phyloP scores from a whole-genome alignment of 495 filamentous ascomycete species.

The Hypomontagnella submonticulosa region DNA sequence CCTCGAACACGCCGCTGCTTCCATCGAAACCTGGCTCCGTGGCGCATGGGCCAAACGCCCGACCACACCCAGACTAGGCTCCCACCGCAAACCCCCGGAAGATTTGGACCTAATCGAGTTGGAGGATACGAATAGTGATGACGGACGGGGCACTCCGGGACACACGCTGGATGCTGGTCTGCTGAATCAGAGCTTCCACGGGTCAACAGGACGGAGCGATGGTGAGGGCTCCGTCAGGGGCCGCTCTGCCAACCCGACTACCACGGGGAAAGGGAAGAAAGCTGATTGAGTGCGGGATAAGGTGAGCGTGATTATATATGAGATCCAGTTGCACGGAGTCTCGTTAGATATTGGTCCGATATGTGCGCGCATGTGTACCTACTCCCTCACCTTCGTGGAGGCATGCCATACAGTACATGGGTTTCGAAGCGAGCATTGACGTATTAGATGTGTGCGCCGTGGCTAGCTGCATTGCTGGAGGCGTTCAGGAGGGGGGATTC shows the following conservation, averaged over 20 bases:
- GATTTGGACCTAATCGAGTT: conserved; percentile 86
- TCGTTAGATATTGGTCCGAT: too few relatives aligned
- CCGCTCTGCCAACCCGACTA: conserved; percentile 19
- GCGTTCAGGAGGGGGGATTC: conserved; percentile 34
- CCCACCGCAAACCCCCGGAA: conserved; percentile 48
- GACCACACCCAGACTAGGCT: conserved; percentile 59
- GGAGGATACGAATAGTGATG: conserved; percentile 68
- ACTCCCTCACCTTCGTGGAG: neutral
- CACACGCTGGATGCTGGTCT: conserved; percentile 22
- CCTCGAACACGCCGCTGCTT: conserved; percentile 84
- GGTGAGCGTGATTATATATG: neutral
- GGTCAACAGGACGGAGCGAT: conserved; percentile 48
- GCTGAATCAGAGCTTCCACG: conserved; percentile 39
- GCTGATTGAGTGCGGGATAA: conserved; percentile 41
- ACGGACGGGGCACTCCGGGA: conserved; percentile 49
- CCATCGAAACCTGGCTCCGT: conserved; percentile 88
- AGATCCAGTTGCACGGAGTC: neutral
- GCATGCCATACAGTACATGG: neutral
- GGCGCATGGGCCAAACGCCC: conserved; percentile 74
- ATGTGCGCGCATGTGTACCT: too few relatives aligned
- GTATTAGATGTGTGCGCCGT: conserved; percentile 15
- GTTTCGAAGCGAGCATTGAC: neutral
- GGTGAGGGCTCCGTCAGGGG: conserved; percentile 47
- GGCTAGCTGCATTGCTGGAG: conserved; percentile 43
- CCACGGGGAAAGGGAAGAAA: conserved; percentile 50